Conservation (phyloP, 345 rosid species). For the Litchi chinensis region DNA sequence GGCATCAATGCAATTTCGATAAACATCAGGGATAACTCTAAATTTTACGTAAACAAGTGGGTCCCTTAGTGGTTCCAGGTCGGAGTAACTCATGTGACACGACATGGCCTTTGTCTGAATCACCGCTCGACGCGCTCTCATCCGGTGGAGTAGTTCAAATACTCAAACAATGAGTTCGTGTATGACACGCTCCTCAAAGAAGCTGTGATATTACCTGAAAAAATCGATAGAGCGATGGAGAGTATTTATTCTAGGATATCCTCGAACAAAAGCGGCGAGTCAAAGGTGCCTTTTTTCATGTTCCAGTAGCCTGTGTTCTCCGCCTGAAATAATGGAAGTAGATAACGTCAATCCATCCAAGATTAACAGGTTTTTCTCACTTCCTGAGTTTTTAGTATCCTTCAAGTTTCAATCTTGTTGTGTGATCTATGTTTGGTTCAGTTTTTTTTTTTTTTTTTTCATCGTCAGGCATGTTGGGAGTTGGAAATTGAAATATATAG, state of each 20-base stretch:
- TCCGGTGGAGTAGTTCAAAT: not conserved
- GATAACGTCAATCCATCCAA: constrained; percentile 30
- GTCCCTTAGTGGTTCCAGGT: not conserved
- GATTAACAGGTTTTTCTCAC: constrained; percentile 43
- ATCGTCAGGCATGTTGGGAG: not conserved
- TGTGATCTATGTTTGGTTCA: not conserved
- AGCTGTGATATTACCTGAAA: not conserved
- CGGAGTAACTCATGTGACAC: constrained; percentile 4
- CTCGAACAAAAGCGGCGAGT: not conserved
- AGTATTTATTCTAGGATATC: constrained; percentile 16
- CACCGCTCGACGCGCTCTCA: constrained; percentile 8
- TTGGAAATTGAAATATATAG: not conserved
- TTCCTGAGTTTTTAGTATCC: not conserved
- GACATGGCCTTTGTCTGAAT: constrained; percentile 6
- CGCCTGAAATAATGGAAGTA: constrained; percentile 36
- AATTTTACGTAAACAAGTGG: not conserved
- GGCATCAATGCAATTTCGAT: not conserved
- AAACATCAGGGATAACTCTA: not conserved
- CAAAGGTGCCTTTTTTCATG: not conserved
- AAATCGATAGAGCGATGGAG: not conserved
- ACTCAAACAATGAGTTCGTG: not conserved
- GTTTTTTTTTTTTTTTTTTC: not conserved
- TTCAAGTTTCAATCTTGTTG: constrained; percentile 6
- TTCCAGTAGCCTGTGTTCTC: not conserved
- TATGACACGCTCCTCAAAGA: constrained; percentile 4